phyloP scores from a whole-genome alignment of 148 eudicot genomes.

The Amaranthus hypochondriacus region DNA sequence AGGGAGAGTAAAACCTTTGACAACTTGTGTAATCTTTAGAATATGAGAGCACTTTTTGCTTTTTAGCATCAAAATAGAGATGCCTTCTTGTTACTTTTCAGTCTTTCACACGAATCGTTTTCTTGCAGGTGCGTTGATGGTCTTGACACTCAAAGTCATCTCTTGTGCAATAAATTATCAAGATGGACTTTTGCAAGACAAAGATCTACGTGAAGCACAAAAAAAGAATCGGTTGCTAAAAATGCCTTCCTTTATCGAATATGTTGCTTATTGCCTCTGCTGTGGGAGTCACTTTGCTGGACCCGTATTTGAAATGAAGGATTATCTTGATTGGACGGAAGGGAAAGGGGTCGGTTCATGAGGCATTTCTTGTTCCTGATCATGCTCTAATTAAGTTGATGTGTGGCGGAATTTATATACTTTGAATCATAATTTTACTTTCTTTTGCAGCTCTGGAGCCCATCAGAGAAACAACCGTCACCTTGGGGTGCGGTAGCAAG shows the following conservation, averaged over 20 bases:
- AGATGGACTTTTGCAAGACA: conserved; percentile 83
- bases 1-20: no score
- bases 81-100: neutral
- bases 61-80: no score
- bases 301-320: conserved; percentile 95
- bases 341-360: conserved; percentile 71
- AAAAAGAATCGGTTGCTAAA: conserved; percentile 74
- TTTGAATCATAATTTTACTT: neutral
- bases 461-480: conserved; percentile 66
- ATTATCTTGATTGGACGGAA: conserved; percentile 97
- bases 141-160: conserved; percentile 91
- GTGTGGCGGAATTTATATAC: neutral
- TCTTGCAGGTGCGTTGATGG: conserved; percentile 88
- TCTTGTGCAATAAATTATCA: conserved; percentile 89
- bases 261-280: conserved; percentile 87
- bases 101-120: conserved; percentile 7
- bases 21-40: no score
- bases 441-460: conserved; percentile 61
- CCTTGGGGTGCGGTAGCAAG: conserved; percentile 60
- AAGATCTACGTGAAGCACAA: conserved; percentile 71
- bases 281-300: conserved; percentile 99
- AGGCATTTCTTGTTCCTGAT: conserved; percentile 27
- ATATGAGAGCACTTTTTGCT: no score
- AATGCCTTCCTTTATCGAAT: conserved; percentile 89
- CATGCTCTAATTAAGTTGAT: conserved; percentile 9